A percentile compares a stretch with the other conserved stretches of the same genome.
phyloP scores from a whole-genome alignment of 805 yeast species.

The Candida lessepsii region DNA sequence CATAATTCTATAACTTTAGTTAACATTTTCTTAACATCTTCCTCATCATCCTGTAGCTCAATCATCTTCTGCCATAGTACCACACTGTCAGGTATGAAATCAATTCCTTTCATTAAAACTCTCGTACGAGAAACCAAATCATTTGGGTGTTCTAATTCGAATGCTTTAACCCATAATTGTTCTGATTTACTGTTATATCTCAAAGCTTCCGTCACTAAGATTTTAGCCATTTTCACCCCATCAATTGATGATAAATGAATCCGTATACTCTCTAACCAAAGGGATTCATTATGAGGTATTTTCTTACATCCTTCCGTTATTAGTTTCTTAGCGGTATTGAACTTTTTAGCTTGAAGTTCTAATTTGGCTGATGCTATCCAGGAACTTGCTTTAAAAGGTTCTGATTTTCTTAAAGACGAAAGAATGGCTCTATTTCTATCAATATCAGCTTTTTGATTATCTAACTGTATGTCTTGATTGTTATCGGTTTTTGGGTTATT shows the following conservation, averaged over 20 bases:
- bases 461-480: constrained; percentile 11
- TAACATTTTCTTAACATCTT: constrained; percentile 53
- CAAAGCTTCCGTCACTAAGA: constrained; percentile 66
- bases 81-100: constrained; percentile 54
- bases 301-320: constrained; percentile 73
- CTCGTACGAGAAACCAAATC: constrained; percentile 52
- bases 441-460: constrained; percentile 51
- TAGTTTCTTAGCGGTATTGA: constrained; percentile 53
- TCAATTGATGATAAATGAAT: constrained; percentile 49
- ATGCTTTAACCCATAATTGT: constrained; percentile 71
- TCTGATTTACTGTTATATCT: constrained; percentile 53
- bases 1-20: constrained; percentile 66
- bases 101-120: constrained; percentile 70
- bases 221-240: constrained; percentile 46
- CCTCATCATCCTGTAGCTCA: constrained; percentile 52
- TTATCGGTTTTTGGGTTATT: too few species aligned
- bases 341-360: constrained; percentile 64
- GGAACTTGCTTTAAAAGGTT: constrained; percentile 70
- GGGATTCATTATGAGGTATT: constrained; percentile 64
- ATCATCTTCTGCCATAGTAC: constrained; percentile 70
- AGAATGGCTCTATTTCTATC: constrained; percentile 58
- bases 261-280: constrained; percentile 81
- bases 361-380: constrained; percentile 87
- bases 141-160: constrained; percentile 52
- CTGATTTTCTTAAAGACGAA: constrained; percentile 64